These are phyloP conservation scores for Coemansia sp. DNA, from an alignment of 192 early-diverging fungal genomes.

Conservation along the genomic window DNA sequence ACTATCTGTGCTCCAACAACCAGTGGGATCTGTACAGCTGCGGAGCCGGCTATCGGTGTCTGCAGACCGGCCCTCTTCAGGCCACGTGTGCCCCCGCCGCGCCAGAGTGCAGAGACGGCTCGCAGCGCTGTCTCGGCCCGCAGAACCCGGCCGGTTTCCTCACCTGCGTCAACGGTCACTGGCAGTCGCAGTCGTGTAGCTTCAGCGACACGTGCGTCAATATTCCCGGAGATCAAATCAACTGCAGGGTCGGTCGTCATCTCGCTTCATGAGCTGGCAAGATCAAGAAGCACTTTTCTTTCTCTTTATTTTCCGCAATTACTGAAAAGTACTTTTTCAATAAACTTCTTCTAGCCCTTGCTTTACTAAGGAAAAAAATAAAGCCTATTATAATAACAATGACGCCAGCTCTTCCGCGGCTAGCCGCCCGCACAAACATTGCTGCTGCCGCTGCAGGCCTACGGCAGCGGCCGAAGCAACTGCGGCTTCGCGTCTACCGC, in stretches of 20 bases:
- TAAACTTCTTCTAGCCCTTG: background rate
- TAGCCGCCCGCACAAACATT: background rate
- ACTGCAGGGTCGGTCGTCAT: constrained; percentile 36
- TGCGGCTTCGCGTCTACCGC: background rate
- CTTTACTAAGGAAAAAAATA: background rate
- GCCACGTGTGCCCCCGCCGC: constrained; percentile 23
- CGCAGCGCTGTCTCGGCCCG: constrained; percentile 28
- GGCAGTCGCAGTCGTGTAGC: constrained; percentile 34
- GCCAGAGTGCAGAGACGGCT: constrained; percentile 26
- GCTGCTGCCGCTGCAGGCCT: background rate
- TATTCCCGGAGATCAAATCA: constrained; percentile 35
- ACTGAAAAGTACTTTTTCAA: background rate
- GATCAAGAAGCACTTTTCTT: no score
- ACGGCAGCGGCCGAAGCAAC: background rate
- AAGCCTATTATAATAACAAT: no score
- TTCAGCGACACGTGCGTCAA: constrained; percentile 39
- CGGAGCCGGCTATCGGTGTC: constrained; percentile 41
- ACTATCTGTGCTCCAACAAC: constrained; percentile 41
- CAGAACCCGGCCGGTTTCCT: constrained; percentile 19
- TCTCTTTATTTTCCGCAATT: no score
- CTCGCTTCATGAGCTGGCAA: background rate
- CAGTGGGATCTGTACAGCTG: constrained; percentile 42
- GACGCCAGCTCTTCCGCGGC: background rate
- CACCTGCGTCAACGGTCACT: constrained; percentile 31
- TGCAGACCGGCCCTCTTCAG: constrained; percentile 20